Conservation (phyloP, 805 yeast genomes). For the Nakazawaea ishiwadae region DNA sequence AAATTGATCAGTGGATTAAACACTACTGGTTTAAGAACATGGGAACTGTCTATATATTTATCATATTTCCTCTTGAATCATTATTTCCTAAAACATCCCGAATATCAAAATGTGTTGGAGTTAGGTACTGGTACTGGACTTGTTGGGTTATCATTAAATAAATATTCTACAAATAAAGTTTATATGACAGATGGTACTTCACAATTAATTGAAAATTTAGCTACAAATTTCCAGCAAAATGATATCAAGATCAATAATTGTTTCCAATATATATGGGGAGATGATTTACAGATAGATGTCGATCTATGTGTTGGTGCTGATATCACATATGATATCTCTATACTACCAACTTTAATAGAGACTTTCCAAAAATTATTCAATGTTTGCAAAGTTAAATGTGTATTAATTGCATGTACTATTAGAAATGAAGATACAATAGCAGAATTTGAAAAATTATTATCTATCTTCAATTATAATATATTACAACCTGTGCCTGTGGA, state of each 20-base stretch:
- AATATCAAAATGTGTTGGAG: slow-evolving; percentile 47
- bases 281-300: slow-evolving; percentile 31
- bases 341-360: slow-evolving; percentile 49
- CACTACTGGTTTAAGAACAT: slow-evolving; percentile 85
- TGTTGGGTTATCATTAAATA: slow-evolving; percentile 47
- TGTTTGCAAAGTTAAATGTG: slow-evolving; percentile 3
- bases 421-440: slow-evolving; percentile 52
- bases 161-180: slow-evolving; percentile 23
- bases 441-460: slow-evolving; percentile 35
- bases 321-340: slow-evolving; percentile 72
- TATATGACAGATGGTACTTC: slow-evolving; percentile 68
- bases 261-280: slow-evolving; percentile 55
- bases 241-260: not conserved
- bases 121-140: slow-evolving; percentile 91
- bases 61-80: slow-evolving; percentile 40
- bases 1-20: slow-evolving; percentile 65
- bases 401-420: slow-evolving; percentile 64
- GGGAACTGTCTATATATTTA: slow-evolving; percentile 86
- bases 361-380: slow-evolving; percentile 38
- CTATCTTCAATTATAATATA: not conserved
- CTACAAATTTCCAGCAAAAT: slow-evolving; percentile 32
- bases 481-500: not conserved
- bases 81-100: slow-evolving; percentile 1
- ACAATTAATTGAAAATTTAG: slow-evolving; percentile 42
- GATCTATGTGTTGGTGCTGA: slow-evolving; percentile 77